phyloP scores from a whole-genome alignment of 164 flowering plant genomes.

The Umbellularia californica region DNA sequence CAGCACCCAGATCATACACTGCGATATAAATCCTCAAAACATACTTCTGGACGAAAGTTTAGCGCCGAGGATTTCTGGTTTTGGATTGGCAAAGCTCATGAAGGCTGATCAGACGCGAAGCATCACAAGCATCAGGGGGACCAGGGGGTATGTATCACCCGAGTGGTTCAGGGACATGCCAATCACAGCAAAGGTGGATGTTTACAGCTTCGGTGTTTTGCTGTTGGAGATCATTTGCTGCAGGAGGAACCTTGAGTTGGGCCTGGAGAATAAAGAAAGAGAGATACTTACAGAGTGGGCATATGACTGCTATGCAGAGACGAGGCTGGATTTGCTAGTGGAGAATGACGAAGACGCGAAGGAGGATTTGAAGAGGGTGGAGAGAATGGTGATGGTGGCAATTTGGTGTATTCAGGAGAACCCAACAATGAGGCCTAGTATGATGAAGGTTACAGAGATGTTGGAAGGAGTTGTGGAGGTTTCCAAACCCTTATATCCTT shows the following conservation, averaged over 20 bases:
- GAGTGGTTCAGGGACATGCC: slow-evolving; percentile 13
- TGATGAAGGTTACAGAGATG: slow-evolving; percentile 13
- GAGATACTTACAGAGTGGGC: slow-evolving; percentile 21
- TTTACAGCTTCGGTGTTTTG: slow-evolving; percentile 20
- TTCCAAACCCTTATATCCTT: slow-evolving; percentile 14
- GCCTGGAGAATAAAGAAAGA: slow-evolving; percentile 1
- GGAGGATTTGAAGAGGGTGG: slow-evolving; percentile 5
- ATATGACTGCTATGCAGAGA: slow-evolving; percentile 13
- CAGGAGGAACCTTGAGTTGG: slow-evolving; percentile 13
- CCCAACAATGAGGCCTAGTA: slow-evolving; percentile 6
- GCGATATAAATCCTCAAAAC: slow-evolving; percentile 21
- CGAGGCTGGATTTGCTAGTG: slow-evolving; percentile 5
- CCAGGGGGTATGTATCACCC: slow-evolving; percentile 11
- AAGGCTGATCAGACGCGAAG: slow-evolving; percentile 17
- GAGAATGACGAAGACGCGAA: slow-evolving; percentile 13
- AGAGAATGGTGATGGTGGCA: slow-evolving; percentile 10
- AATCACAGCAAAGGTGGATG: slow-evolving; percentile 20
- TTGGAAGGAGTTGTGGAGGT: slow-evolving; percentile 14
- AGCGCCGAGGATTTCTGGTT: slow-evolving; percentile 12
- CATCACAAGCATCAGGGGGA: slow-evolving; percentile 15
- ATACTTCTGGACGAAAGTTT: slow-evolving; percentile 18
- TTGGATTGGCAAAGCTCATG: slow-evolving; percentile 22
- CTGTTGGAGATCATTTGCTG: slow-evolving; percentile 23
- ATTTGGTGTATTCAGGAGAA: slow-evolving; percentile 16
- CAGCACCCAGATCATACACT: slow-evolving; percentile 18